Evolutionary conservation across 2,329 filamentous ascomycete genomes (phyloP), one percentile per base, ranked within the genome.

Genomic region (Xylaria sp.): DNA sequence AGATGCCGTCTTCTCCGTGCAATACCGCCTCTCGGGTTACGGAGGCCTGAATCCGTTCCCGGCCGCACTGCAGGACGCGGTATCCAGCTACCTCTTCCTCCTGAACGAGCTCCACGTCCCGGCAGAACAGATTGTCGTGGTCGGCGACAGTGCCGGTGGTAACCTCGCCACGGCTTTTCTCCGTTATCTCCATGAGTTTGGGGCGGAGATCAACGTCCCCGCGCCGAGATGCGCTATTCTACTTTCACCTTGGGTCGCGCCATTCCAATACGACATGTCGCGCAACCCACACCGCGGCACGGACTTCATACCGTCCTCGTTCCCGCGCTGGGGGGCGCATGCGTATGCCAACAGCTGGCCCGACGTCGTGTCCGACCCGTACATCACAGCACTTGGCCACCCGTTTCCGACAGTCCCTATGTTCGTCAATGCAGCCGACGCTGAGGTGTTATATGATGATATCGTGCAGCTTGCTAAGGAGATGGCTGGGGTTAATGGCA

Each of bases 391-490:
- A 0, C 65, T 76, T 2, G 71, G 69, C 0, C 63, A 72, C 57
- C 70, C 75, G 1, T 77, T 77, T 48, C 20, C 49, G 3, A 71
- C 71, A 1, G 70, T 75, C 13, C 74, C 73, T 1, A 65, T 75
- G 0, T 74, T 76, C 36, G 69, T 70, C 1, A 79, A 59, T 36
- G 46, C 48, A 0, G 75, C 72, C 4, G 33, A 68, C 0, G 69
- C 68, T 2, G 74, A 77, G 65, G 65, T 81, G 2, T 75, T 82
- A 60, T 76, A 78, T 67, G 68, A 76, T 5, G 74, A 77, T 4
- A 77, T 78, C 4, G 84, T 85, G 33, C 88, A 85, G 75, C 92
- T 90, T 90, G 86, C 91, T 42, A 88, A 72, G 13, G 68, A 75
- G 65, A 77, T 77, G 75, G 11, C n/a, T 1, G 20, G 31, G 0